Conservation (phyloP, 148 eudicot genomes). For the Rhododendron williamsianum region DNA sequence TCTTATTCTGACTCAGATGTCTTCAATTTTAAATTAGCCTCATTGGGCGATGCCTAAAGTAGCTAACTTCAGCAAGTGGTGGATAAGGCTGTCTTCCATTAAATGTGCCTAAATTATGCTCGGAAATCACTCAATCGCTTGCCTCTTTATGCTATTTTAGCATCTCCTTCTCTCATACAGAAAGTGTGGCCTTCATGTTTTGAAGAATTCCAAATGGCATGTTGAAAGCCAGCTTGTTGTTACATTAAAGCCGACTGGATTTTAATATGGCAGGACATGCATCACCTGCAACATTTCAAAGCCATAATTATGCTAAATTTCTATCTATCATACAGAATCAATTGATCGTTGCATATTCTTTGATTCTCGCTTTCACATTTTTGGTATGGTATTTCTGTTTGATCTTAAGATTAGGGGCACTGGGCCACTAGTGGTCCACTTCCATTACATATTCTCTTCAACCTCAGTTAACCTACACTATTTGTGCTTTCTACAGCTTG, state of each 20-base stretch:
- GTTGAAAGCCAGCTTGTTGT: not conserved
- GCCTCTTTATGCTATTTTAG: not conserved
- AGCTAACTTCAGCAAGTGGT: not conserved
- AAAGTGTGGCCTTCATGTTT: not conserved
- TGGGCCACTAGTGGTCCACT: not conserved
- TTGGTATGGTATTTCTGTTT: not conserved
- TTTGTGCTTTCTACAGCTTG: conserved; percentile 48
- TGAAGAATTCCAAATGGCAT: not conserved
- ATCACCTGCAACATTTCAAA: not conserved
- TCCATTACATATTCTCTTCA: not conserved
- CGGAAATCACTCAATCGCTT: not conserved
- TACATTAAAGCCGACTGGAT: not conserved
- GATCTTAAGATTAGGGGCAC: not conserved
- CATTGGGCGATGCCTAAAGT: not conserved
- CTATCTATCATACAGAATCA: not conserved
- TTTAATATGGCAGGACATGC: not conserved
- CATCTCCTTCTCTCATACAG: not conserved
- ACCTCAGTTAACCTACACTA: conserved; percentile 5
- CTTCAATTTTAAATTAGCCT: not conserved
- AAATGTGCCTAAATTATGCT: not conserved
- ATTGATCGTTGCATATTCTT: not conserved
- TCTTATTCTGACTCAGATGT: not conserved
- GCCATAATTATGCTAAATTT: not conserved
- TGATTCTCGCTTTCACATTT: not conserved
- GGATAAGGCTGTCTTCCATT: not conserved